Percentiles rank a stretch among this genome's conserved stretches.
Evolutionary conservation across 208 protist species (phyloP).

Genomic region (Wallacemonas sp.): DNA sequence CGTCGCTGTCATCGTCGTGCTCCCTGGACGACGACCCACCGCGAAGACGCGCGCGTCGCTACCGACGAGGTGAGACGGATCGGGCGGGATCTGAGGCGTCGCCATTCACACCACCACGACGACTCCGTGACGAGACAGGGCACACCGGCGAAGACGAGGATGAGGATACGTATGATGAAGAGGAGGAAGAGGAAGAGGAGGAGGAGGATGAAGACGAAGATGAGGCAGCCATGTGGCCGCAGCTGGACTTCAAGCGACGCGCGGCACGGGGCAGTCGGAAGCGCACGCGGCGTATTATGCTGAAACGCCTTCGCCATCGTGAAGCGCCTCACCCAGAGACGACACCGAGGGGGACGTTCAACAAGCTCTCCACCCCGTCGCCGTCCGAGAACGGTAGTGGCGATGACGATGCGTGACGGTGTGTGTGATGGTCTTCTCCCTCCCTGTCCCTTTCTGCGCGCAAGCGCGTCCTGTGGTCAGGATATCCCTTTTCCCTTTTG

Average conservation of each 20-base stretch:
- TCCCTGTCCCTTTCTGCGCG: too few species aligned
- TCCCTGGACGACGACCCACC: constrained; percentile 3
- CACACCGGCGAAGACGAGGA: background rate
- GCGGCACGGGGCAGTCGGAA: constrained; percentile 19
- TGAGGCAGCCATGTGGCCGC: background rate
- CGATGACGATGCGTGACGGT: too few species aligned
- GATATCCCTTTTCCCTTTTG: too few species aligned
- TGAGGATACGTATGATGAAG: constrained; percentile 8
- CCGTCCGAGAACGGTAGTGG: too few species aligned
- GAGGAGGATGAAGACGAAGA: constrained; percentile 13
- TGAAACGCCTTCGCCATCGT: constrained; percentile 36
- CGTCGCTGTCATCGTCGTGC: background rate
- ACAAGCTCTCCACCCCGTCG: too few species aligned
- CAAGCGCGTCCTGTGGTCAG: too few species aligned
- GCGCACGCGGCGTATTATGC: constrained; percentile 45
- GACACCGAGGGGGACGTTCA: too few species aligned
- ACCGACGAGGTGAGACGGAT: too few species aligned
- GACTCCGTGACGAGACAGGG: background rate
- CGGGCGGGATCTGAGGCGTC: too few species aligned
- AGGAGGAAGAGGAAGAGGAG: constrained; percentile 8
- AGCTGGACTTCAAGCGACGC: constrained; percentile 46
- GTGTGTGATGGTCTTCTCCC: too few species aligned
- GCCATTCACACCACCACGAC: background rate
- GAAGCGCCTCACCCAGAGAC: constrained; percentile 3
- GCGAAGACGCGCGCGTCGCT: too few species aligned